A percentile compares a stretch with the other conserved stretches of the same genome.
Evolutionary conservation across 2,329 filamentous ascomycete genomes (phyloP).

Genomic region (Grosmannia clavigera): DNA sequence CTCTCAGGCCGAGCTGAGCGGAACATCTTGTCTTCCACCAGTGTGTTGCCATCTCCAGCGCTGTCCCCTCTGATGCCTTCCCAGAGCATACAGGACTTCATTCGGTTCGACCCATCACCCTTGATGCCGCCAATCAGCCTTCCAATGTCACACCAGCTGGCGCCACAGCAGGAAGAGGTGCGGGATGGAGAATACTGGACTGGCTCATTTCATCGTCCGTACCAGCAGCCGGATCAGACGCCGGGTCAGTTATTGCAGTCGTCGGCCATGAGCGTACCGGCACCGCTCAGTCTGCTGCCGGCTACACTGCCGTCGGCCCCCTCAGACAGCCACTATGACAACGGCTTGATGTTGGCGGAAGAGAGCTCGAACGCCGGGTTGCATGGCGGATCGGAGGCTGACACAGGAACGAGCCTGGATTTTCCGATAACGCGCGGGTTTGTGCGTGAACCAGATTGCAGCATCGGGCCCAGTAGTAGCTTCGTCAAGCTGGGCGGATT

Average conservation of each 20-base stretch:
- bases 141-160: conserved; percentile 4
- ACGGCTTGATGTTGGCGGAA: conserved; percentile 8
- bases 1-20: background rate
- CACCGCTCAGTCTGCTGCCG: background rate
- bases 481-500: conserved; percentile 24
- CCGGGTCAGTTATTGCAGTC: background rate
- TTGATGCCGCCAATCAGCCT: conserved; percentile 8
- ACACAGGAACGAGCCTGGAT: conserved; percentile 1
- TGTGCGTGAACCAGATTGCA: conserved; percentile 15
- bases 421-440: conserved; percentile 7
- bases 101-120: conserved; percentile 10
- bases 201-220: background rate
- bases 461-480: conserved; percentile 24
- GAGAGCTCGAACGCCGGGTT: background rate
- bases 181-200: background rate
- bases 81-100: conserved; percentile 12
- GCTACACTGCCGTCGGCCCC: conserved; percentile 3
- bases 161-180: background rate
- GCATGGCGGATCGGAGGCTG: background rate
- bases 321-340: conserved; percentile 2
- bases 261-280: background rate
- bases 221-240: background rate
- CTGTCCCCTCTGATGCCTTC: background rate
- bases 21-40: background rate
- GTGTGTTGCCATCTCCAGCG: background rate